Base-by-base conservation (phyloP, 371 early-diverging fungal genomes). In the Lichtheimia corymbifera region DNA sequence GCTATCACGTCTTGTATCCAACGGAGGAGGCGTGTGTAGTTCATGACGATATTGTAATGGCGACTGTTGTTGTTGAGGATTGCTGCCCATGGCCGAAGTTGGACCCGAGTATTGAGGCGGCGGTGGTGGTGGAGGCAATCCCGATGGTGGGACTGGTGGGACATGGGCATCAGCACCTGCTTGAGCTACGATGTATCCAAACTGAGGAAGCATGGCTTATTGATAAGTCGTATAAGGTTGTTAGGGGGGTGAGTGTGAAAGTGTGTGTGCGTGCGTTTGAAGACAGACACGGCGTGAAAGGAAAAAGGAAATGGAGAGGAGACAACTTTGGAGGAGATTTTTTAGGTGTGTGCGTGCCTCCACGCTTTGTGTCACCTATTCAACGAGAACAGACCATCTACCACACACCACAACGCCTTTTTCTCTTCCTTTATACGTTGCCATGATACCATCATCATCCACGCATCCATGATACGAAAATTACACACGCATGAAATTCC, bases 141-240 rank as follows among this genome's bases (percentile, higher is more conserved):
- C 57, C 57, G 57, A 56, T 56, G 57, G 57, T 28, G 57, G 57
- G 3, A 41, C 49, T 55, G 64, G 59, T 51, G 64, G 62, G 2
- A 56, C 25, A n/a, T 57, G 69, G 43, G 73, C 67, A 64, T 77
- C 77, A 28, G 79, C 79, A 51, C 79, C 79, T 44, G 79, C 79
- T 66, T 79, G 79, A 51, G 79, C 79, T 49, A 79, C 68, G 61
- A 79, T 72, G 62, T 70, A 79, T 55, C 76, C 76, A 70, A 79
- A 76, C 68, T 79, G 75, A 72, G 87, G 76, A 70, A 98, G 45
- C 97, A 97, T 78, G 9, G 35, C 11, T 35, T 35, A 15, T 47
- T 45, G 58, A 20, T 49, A 55, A 41, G 17, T 17, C 6, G 11
- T 22, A 55, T 30, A 25, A 30, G 53, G 35, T 28, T 28, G 7